These are phyloP conservation scores for Musa balbisiana DNA, from an alignment of 202 grass and related monocot species.

Conservation along the genomic window DNA sequence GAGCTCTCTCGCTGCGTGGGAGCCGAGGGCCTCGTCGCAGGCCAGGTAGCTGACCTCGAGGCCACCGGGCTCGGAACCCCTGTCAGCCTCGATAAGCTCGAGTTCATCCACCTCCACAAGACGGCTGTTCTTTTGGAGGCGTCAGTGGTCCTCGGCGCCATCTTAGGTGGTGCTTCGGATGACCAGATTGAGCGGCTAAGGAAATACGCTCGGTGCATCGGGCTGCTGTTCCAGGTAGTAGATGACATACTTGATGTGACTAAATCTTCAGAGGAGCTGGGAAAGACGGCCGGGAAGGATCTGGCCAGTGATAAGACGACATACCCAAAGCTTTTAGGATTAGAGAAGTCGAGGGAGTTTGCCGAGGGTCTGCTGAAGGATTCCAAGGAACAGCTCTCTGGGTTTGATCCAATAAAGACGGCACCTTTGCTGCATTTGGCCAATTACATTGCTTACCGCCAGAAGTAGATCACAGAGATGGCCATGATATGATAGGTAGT, in stretches of 20 bases:
- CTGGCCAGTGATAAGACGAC: conserved; percentile 65
- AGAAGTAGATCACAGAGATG: conserved; percentile 35
- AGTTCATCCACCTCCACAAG: conserved; percentile 94
- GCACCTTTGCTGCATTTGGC: conserved; percentile 72
- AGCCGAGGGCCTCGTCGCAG: conserved; percentile 59
- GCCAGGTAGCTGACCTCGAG: conserved; percentile 80
- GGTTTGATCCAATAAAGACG: conserved; percentile 53
- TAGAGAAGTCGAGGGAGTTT: conserved; percentile 64
- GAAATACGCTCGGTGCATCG: conserved; percentile 60
- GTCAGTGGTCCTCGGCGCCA: conserved; percentile 63
- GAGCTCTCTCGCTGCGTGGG: conserved; percentile 69
- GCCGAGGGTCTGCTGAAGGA: conserved; percentile 53
- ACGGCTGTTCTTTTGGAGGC: conserved; percentile 80
- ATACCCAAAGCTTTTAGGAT: conserved; percentile 63
- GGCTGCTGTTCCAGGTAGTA: conserved; percentile 67
- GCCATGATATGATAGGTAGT: too few relatives aligned
- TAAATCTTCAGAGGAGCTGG: conserved; percentile 69
- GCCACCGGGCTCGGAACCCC: conserved; percentile 43
- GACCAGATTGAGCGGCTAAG: conserved; percentile 53
- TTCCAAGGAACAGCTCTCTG: conserved; percentile 46
- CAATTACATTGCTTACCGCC: conserved; percentile 70
- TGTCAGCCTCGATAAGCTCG: conserved; percentile 50
- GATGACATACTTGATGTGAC: conserved; percentile 31
- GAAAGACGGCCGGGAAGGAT: conserved; percentile 33
- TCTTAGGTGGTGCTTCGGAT: conserved; percentile 58